Conservation (phyloP, 129 eudicot genomes). For the Scalesia atractyloides region DNA sequence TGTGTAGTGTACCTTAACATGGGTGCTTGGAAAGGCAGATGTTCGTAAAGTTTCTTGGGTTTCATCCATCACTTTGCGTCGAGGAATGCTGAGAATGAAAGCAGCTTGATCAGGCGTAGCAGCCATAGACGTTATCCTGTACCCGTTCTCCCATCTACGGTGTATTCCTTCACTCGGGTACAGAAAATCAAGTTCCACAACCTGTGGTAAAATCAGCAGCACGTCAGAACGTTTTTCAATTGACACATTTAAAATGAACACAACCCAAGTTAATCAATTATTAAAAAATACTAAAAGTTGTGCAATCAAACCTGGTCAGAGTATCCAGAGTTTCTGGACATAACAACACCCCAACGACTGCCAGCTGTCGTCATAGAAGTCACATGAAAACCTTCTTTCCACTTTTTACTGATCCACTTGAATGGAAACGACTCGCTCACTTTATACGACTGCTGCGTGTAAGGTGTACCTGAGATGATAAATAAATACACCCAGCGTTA, state of each 20-base stretch:
- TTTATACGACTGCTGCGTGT: constrained; percentile 45
- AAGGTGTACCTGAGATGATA: constrained; percentile 36
- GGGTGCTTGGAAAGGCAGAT: constrained; percentile 95
- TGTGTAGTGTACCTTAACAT: constrained; percentile 64
- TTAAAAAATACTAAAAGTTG: neutral
- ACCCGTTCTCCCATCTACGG: constrained; percentile 95
- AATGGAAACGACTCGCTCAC: constrained; percentile 47
- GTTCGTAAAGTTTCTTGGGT: constrained; percentile 96
- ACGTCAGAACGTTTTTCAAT: neutral
- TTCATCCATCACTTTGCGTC: constrained; percentile 85
- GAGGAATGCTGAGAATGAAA: constrained; percentile 82
- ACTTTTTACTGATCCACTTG: constrained; percentile 91
- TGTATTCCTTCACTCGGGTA: constrained; percentile 99
- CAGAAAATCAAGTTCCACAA: constrained; percentile 96
- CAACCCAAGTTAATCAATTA: neutral
- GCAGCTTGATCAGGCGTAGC: constrained; percentile 98
- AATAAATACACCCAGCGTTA: neutral
- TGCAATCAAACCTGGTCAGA: constrained; percentile 66
- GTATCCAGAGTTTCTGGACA: constrained; percentile 93
- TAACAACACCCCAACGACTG: constrained; percentile 97
- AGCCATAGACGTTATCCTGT: constrained; percentile 93
- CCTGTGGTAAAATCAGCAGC: constrained; percentile 42
- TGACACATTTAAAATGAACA: neutral
- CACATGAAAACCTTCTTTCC: constrained; percentile 99
- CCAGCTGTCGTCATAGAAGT: constrained; percentile 99